Evolutionary conservation across 306 rosid genomes (phyloP), one percentile per base, ranked within the genome.

Genomic region (Biancaea sappan): DNA sequence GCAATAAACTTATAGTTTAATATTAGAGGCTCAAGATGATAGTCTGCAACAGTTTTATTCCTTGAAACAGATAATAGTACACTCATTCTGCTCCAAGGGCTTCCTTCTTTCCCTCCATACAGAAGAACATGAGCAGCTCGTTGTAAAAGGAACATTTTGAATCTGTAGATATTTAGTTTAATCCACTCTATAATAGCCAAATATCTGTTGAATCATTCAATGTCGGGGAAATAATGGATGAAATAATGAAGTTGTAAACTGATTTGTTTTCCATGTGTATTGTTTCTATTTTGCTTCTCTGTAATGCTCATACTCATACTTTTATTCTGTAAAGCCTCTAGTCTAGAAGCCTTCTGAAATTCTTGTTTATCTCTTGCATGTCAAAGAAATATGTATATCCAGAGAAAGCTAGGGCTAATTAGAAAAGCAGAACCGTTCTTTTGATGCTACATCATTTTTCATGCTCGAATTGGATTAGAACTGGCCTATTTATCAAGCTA

Each of bases 151-250:
- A 77, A 41, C n/a, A 48, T 60, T 72, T 47, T 13, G 41, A 60
- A 69, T 48, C 18, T 47, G 2, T 24, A 46, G 24, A 21, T 48
- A 25, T 38, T 48, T 25, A 47, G 56, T 59, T 59, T 64, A n/a
- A 12, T 44, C 74, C 31, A 22, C 53, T 35, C 25, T 25, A 59
- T 21, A 29, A 32, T 31, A 31, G 59, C 8, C 18, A 54, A 66
- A 77, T 59, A 54, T 54, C 35, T 56, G 10, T 14, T 65, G 34
- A 38, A 63, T 40, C 53, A 19, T 52, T 56, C 31, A 15, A 32
- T 29, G 48, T 69, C 16, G 47, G 66, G 50, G 69, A 13, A 48
- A 2, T 3, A n/a, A 9, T 48, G 24, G 24, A 48, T 48, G 28
- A 3, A 19, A 32, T 34, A 12, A 21, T 31, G 31, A 35, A 26